Conservation (phyloP, 2,329 filamentous ascomycete genomes). For the Arthrobotrys entomopaga region DNA sequence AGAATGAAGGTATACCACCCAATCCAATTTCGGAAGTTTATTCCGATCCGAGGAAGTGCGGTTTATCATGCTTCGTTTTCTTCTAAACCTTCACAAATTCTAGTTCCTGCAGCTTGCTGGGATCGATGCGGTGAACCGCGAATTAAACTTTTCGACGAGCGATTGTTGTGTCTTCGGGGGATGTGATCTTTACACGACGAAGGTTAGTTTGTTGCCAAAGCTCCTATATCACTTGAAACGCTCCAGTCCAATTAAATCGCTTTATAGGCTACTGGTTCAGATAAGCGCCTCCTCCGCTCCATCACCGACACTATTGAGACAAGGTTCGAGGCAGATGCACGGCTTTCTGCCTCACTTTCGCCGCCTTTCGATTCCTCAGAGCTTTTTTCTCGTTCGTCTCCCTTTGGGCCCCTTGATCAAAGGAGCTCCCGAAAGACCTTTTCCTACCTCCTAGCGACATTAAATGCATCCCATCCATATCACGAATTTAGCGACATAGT, state of each 20-base stretch:
- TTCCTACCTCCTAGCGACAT: slow-evolving; percentile 92
- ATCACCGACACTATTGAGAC: slow-evolving; percentile 92
- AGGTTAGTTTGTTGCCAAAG: slow-evolving; percentile 62
- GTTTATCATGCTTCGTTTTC: too few species aligned
- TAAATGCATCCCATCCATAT: slow-evolving; percentile 94
- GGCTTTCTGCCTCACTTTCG: slow-evolving; percentile 85
- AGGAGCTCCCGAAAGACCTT: slow-evolving; percentile 89
- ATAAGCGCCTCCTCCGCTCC: slow-evolving; percentile 96
- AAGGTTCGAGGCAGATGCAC: slow-evolving; percentile 87
- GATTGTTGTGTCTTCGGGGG: slow-evolving; percentile 92
- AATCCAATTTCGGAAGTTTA: too few species aligned
- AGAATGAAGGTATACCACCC: too few species aligned
- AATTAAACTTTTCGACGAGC: slow-evolving; percentile 93
- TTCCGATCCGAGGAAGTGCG: too few species aligned
- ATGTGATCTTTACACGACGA: slow-evolving; percentile 97
- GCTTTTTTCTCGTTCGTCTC: slow-evolving; percentile 65
- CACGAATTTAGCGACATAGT: slow-evolving; percentile 97
- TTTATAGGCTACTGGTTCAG: slow-evolving; percentile 77
- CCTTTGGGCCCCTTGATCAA: slow-evolving; percentile 90
- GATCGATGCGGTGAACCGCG: slow-evolving; percentile 89
- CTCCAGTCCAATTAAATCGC: not conserved
- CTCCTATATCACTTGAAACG: not conserved
- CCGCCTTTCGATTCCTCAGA: slow-evolving; percentile 80
- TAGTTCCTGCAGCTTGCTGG: slow-evolving; percentile 92
- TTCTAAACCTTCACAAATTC: not conserved